These are phyloP conservation scores for Trichomonas vaginalis DNA, from an alignment of 208 protist genomes.

Conservation along the genomic window DNA sequence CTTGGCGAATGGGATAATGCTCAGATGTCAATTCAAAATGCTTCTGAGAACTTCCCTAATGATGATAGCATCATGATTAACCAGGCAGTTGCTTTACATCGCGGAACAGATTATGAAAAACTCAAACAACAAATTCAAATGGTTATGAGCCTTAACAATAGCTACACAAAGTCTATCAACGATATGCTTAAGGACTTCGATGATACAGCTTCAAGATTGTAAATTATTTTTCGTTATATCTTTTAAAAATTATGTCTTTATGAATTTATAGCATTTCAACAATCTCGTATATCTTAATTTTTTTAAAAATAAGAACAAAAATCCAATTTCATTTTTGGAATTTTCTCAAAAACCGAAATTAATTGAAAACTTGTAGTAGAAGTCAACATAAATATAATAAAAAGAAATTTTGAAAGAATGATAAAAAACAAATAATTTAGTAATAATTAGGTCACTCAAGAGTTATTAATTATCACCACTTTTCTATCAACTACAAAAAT, in stretches of 20 bases:
- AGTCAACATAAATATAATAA: too few relatives aligned
- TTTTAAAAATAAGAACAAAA: too few relatives aligned
- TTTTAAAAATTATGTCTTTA: too few relatives aligned
- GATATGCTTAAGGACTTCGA: conserved; percentile 2
- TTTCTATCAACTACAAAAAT: neutral
- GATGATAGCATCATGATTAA: neutral
- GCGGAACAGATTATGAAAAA: neutral
- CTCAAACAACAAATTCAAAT: neutral
- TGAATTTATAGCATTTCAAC: too few relatives aligned
- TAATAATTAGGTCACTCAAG: neutral
- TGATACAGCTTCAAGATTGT: neutral
- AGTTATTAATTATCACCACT: neutral
- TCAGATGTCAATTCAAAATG: neutral
- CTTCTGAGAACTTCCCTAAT: neutral
- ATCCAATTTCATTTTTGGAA: too few relatives aligned
- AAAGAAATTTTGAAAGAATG: too few relatives aligned
- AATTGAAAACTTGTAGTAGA: too few relatives aligned
- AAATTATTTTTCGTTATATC: too few relatives aligned
- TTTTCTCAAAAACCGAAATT: too few relatives aligned
- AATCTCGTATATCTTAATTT: too few relatives aligned
- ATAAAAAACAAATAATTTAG: neutral
- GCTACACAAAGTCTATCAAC: neutral
- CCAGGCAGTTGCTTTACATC: neutral
- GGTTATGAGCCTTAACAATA: neutral
- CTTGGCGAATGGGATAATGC: neutral